These are phyloP conservation scores for Amaranthus hypochondriacus DNA, from an alignment of 148 eudicot species.

Conservation along the genomic window DNA sequence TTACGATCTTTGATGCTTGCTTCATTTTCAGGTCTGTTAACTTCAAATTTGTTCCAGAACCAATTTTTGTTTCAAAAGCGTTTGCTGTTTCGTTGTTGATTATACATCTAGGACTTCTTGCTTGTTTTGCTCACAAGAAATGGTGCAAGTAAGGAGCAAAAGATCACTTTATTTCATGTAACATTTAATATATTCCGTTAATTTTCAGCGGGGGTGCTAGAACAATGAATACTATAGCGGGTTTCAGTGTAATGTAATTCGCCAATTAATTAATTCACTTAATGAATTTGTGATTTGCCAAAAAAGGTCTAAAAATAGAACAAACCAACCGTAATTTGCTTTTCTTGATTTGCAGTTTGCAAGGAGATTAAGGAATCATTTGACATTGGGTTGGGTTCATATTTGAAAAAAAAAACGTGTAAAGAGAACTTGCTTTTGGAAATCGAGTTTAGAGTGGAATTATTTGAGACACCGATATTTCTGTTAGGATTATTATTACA, in stretches of 20 bases:
- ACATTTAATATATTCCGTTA: background rate
- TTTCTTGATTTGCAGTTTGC: no score
- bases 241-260: background rate
- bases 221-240: background rate
- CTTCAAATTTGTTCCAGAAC: slow-evolving; percentile 97
- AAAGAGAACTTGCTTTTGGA: background rate
- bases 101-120: slow-evolving; percentile 63
- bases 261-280: no score
- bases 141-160: slow-evolving; percentile 83
- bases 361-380: no score
- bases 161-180: background rate
- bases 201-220: background rate
- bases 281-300: no score
- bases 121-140: slow-evolving; percentile 61
- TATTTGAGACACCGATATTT: background rate
- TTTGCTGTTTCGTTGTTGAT: slow-evolving; percentile 64
- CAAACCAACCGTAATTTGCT: no score
- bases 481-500: background rate
- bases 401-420: no score
- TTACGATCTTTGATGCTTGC: background rate
- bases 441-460: background rate
- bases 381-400: no score
- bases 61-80: slow-evolving; percentile 63
- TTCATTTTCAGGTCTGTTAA: slow-evolving; percentile 78
- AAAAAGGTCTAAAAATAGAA: no score